Evolutionary conservation across 352 stramenopile genomes (phyloP).

Genomic region (Phytophthora sansomeana): DNA sequence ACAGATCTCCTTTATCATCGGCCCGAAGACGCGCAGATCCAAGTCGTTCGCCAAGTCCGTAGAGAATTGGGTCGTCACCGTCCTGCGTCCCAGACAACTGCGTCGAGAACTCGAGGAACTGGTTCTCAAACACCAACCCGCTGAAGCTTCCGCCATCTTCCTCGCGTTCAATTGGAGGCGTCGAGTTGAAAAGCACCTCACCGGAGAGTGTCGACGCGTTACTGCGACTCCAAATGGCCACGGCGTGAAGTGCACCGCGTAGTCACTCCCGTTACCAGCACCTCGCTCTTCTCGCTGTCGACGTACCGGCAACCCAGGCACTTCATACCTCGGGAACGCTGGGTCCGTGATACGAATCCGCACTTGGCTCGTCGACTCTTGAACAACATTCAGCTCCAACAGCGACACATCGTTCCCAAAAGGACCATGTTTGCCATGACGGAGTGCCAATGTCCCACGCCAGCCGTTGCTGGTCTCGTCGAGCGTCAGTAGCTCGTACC

Average conservation of each 20-base stretch:
- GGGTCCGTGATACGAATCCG: constrained; percentile 87
- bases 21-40: constrained; percentile 47
- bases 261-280: constrained; percentile 26
- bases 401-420: constrained; percentile 83
- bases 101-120: constrained; percentile 89
- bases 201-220: constrained; percentile 54
- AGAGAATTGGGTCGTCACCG: constrained; percentile 55
- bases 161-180: constrained; percentile 49
- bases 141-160: constrained; percentile 48
- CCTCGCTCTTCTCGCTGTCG: constrained; percentile 9
- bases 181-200: constrained; percentile 89
- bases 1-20: constrained; percentile 62
- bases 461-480: constrained; percentile 63
- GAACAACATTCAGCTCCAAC: constrained; percentile 70
- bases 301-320: constrained; percentile 45
- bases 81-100: constrained; percentile 40
- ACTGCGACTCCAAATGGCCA: constrained; percentile 80
- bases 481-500: constrained; percentile 74
- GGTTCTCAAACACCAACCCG: constrained; percentile 84
- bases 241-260: constrained; percentile 68
- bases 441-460: constrained; percentile 61
- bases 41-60: constrained; percentile 79
- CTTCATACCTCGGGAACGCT: constrained; percentile 76
- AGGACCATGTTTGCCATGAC: constrained; percentile 51
- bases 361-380: constrained; percentile 54